Evolutionary conservation across 495 filamentous ascomycete genomes (phyloP), one percentile per base, ranked within the genome.

Genomic region (Penicillium coffeae): DNA sequence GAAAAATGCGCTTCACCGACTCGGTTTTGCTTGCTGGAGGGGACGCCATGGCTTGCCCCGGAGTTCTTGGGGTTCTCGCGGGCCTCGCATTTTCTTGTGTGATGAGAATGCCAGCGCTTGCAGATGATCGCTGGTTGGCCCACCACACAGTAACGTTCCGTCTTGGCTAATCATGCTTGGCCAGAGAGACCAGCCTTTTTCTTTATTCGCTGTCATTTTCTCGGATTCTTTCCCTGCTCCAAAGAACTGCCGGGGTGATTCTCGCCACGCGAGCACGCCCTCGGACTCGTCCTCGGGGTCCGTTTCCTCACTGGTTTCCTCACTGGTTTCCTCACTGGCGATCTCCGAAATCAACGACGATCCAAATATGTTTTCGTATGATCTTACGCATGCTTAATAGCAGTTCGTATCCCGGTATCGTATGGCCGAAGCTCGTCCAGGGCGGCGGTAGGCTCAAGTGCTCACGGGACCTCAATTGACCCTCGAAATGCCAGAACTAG

Each of bases 71-170:
- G n/a, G n/a, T n/a, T n/a, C 30, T 37, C 35, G 3, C 38, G 18
- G 16, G 21, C 37, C 36, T 30, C 42, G 42, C 22, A 20, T 12
- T 47, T 20, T 45, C n/a, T n/a, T 21, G 54, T 62, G 54, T 63
- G 68, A 66, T 46, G 57, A 59, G 45, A 55, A 45, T 42, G 43
- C 37, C 20, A 51, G 67, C 67, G 68, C 66, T 66, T 71, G 62
- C 62, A 71, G 60, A 57, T 51, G 42, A 41, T 10, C 7, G 52
- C 19, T 54, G 18, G 69, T 69, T 64, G 68, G 68, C 43, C 41
- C 7, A 8, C 21, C 22, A 5, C 35, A 19, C 25, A 42, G 42
- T 33, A 51, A 55, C 42, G 16, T 46, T 46, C 39, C 38, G 27
- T 5, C 21, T 39, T 55, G 39, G 51, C 51, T 50, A n/a, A n/a